A percentile compares a stretch with the other conserved stretches of the same genome.
Conservation (phyloP, 2,329 filamentous ascomycete species). For the Talaromyces islandicus region DNA sequence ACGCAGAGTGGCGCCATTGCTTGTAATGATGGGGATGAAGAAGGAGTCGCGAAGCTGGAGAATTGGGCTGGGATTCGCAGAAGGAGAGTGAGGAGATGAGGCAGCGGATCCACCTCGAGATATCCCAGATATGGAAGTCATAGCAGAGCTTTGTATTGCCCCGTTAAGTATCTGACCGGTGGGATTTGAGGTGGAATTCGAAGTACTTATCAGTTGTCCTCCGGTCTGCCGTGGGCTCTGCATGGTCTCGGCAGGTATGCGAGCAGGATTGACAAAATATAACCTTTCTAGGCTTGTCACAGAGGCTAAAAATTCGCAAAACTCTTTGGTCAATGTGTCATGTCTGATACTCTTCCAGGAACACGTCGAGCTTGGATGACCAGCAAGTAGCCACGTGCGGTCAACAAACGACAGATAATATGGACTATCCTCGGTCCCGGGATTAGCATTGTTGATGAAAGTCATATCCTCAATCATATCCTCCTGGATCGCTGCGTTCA, state of each 20-base stretch:
- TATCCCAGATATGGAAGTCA: constrained; percentile 19
- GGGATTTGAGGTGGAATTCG: constrained; percentile 24
- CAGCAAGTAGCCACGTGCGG: constrained; percentile 43
- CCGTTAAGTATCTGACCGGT: constrained; percentile 15
- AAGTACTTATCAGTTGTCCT: constrained; percentile 18
- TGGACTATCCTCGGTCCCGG: constrained; percentile 20
- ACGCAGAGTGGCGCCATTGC: constrained; percentile 47
- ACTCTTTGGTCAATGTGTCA: constrained; percentile 43
- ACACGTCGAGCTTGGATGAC: constrained; percentile 22
- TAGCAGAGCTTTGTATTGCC: neutral
- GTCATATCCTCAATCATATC: constrained; percentile 43
- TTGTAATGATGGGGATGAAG: constrained; percentile 45
- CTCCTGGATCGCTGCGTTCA: constrained; percentile 40
- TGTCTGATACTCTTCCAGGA: constrained; percentile 44
- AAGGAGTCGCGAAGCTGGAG: constrained; percentile 37
- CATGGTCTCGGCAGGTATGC: constrained; percentile 22
- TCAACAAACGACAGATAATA: constrained; percentile 49
- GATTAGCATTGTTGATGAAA: constrained; percentile 45
- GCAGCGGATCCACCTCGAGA: constrained; percentile 1
- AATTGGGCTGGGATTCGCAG: neutral
- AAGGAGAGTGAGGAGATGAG: constrained; percentile 11
- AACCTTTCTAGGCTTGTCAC: constrained; percentile 44
- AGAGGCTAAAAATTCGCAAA: constrained; percentile 36
- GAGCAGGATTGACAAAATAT: constrained; percentile 45
- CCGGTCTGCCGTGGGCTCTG: constrained; percentile 22